Evolutionary conservation across 305 asterid genomes (phyloP), one percentile per base, ranked within the genome.

Genomic region (Striga hermonthica): DNA sequence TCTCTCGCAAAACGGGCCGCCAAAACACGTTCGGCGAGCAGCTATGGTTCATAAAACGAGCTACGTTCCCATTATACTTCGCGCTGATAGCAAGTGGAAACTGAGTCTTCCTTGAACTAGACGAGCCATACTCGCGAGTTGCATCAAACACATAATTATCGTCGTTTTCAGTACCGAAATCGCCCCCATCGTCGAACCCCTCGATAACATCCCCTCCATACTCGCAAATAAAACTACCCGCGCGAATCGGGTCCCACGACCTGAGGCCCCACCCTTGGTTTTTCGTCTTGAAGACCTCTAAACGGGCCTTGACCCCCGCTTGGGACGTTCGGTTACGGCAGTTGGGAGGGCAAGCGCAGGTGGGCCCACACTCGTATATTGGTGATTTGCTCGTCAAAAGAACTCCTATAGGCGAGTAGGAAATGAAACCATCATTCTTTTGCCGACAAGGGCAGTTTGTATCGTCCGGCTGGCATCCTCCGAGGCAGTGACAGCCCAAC

Each of bases 211-310:
- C 98, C 54, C 98, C 98, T 0, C 90, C 96, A 81, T 89, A 91
- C 78, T 91, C 95, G 59, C 95, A 91, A 40, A 91, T 78, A 79
- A 91, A 91, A 36, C 86, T 77, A 55, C 98, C 98, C 5, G 83
- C 81, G 8, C 95, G 96, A 57, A 91, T 89, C 10, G 95, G 90
- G 68, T 91, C 96, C 96, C 95, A 91, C 4, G 98, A 91, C 76
- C 98, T 86, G 60, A 91, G 96, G 16, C 98, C 98, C 98, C 98
- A 91, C 16, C 96, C 96, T 73, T 78, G 79, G 67, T 85, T 81
- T 75, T 76, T 81, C 61, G 96, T 91, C 81, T 81, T 91, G 47
- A 91, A 91, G 74, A 91, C 94, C 81, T 91, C 98, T 15, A 91
- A 65, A 40, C 80, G 86, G 48, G 77, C 82, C 74, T 81, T 91